phyloP scores from a whole-genome alignment of 1,284 basidiomycete species.

The Apiotrichum domesticum region DNA sequence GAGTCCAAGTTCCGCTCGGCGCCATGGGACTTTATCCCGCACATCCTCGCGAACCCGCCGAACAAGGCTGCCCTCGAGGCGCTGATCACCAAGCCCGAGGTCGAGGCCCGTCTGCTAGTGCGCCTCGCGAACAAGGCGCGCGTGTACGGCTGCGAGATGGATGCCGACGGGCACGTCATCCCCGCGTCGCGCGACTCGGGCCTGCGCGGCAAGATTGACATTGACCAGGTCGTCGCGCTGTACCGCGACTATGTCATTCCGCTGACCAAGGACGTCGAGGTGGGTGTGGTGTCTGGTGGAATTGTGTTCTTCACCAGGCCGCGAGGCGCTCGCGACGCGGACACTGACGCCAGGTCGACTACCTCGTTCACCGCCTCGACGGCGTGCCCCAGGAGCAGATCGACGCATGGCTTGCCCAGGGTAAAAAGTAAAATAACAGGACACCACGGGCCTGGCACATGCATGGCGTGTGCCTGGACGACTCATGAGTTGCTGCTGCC shows the following conservation, averaged over 20 bases:
- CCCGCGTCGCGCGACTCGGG: slow-evolving; percentile 29
- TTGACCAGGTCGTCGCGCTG: slow-evolving; percentile 83
- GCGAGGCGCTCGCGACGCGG: too few species aligned
- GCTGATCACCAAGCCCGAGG: slow-evolving; percentile 93
- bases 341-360: slow-evolving; percentile 65
- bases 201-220: slow-evolving; percentile 67
- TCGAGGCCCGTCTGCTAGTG: slow-evolving; percentile 80
- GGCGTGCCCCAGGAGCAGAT: slow-evolving; percentile 73
- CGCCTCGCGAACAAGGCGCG: slow-evolving; percentile 85
- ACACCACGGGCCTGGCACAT: too few species aligned
- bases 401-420: slow-evolving; percentile 53
- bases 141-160: slow-evolving; percentile 87
- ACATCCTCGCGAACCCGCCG: slow-evolving; percentile 62
- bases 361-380: slow-evolving; percentile 76
- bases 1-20: slow-evolving; percentile 88
- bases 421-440: not conserved
- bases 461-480: too few species aligned
- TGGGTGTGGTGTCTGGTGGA: slow-evolving; percentile 46
- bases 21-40: slow-evolving; percentile 82
- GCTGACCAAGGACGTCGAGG: slow-evolving; percentile 96
- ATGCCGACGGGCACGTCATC: slow-evolving; percentile 59
- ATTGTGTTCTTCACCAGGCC: too few species aligned
- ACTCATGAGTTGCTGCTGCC: too few species aligned
- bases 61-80: slow-evolving; percentile 70
- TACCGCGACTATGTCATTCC: slow-evolving; percentile 96